Conservation (phyloP, 73 alveolate genomes). For the Effrenium voratum region DNA sequence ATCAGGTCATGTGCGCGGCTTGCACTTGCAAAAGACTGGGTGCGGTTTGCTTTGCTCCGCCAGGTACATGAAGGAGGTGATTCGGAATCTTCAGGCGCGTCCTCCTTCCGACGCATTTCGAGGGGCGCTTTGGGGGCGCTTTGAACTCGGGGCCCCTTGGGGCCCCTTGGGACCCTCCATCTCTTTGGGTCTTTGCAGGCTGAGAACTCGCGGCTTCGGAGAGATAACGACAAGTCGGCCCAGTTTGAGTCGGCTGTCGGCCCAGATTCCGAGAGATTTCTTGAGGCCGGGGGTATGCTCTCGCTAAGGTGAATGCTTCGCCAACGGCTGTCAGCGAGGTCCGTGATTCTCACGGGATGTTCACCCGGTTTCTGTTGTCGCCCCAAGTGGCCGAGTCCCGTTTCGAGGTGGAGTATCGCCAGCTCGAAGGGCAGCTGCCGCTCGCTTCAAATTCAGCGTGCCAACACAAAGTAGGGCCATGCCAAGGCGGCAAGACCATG, state of each 20-base stretch:
- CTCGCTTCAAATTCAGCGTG: not conserved
- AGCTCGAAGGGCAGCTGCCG: constrained; percentile 58
- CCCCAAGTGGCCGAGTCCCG: not conserved
- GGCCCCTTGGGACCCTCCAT: not conserved
- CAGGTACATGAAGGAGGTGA: constrained; percentile 88
- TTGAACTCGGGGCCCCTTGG: not conserved
- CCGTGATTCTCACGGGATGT: not conserved
- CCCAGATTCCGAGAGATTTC: too few species aligned
- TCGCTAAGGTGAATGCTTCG: constrained; percentile 1
- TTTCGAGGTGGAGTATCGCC: constrained; percentile 48
- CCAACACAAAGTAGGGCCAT: too few species aligned
- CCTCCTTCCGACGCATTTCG: not conserved
- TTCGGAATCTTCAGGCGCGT: constrained; percentile 49
- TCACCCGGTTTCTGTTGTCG: not conserved
- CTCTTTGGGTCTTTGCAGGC: not conserved
- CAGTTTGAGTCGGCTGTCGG: too few species aligned
- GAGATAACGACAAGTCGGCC: not conserved
- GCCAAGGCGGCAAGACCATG: too few species aligned
- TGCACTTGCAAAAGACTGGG: not conserved
- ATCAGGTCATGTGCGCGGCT: too few species aligned
- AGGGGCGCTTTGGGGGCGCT: not conserved
- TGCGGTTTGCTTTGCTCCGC: too few species aligned
- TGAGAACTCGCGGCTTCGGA: constrained; percentile 50
- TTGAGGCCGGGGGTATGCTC: not conserved
- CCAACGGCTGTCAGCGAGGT: constrained; percentile 13